A percentile compares a stretch with the other conserved stretches of the same genome.
These are phyloP conservation scores for Stromatinia cepivora DNA, from an alignment of 2,329 filamentous ascomycete genomes.

Conservation along the genomic window DNA sequence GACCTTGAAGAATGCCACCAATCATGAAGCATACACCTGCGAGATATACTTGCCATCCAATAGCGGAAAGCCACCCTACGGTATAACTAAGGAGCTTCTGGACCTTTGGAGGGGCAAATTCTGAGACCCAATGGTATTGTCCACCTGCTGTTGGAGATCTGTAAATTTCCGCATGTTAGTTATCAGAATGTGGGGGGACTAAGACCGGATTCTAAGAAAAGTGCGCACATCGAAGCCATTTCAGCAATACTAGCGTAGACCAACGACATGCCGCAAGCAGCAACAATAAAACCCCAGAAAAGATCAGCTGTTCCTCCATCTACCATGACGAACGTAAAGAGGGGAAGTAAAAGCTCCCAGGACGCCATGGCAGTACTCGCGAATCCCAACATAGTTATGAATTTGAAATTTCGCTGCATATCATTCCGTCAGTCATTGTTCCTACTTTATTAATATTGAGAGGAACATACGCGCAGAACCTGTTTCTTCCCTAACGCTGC, in stretches of 20 bases:
- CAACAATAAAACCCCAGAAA: slow-evolving; percentile 42
- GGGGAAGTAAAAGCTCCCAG: slow-evolving; percentile 45
- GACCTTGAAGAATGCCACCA: slow-evolving; percentile 48
- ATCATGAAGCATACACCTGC: slow-evolving; percentile 45
- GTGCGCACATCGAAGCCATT: slow-evolving; percentile 35
- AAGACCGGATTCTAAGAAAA: background rate
- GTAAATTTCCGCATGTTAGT: background rate
- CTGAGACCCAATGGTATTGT: slow-evolving; percentile 58
- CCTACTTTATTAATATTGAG: background rate
- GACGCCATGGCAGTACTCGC: slow-evolving; percentile 46
- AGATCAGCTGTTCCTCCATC: slow-evolving; percentile 38
- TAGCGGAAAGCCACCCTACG: slow-evolving; percentile 48
- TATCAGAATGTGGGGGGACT: background rate
- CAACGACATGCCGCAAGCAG: slow-evolving; percentile 34
- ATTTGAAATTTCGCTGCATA: slow-evolving; percentile 43
- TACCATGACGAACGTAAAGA: slow-evolving; percentile 23
- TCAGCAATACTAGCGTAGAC: slow-evolving; percentile 34
- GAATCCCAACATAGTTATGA: slow-evolving; percentile 46
- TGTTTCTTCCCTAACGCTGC: slow-evolving; percentile 26
- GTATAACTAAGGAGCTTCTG: slow-evolving; percentile 57
- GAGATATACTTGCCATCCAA: slow-evolving; percentile 48
- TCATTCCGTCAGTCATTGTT: background rate
- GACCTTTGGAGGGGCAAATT: slow-evolving; percentile 49
- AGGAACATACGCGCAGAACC: slow-evolving; percentile 24
- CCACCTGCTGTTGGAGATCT: slow-evolving; percentile 56